Base-by-base conservation (phyloP, 164 flowering plant species). In the Warburgia ugandensis region DNA sequence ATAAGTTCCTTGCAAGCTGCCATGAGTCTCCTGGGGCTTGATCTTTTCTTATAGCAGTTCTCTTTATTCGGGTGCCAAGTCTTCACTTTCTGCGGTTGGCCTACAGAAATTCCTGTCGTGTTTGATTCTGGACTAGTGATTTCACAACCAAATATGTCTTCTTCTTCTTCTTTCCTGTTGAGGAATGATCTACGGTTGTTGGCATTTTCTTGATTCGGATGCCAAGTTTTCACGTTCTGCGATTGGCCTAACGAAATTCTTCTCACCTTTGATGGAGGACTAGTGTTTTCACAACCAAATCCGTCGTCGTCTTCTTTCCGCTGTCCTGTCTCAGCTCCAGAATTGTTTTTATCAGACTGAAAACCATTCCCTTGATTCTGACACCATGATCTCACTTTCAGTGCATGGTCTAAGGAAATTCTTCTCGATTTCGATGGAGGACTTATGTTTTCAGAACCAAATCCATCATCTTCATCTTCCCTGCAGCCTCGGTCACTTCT, bases 1-100 rank as follows among this genome's bases (percentile, higher is more conserved):
- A 60, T 83, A 10, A 84, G 83, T 70, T 84, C 80, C 66, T 77
- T 83, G 55, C 83, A 83, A 59, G 86, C 83, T 44, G 66, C 61
- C 61, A 53, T 44, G 26, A 76, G 76, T 29, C 66, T 60, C 26
- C 41, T 53, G 14, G 68, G 38, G 51, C 55, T 25, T 3, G 65
- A 55, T 33, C 32, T 65, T 30, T 59, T 61, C 43, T 59, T 56
- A 23, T 19, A 33, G 43, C 38, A 30, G 11, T 35, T 45, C 22
- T 45, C 52, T 39, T 49, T 53, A 27, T 23, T 16, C 23, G 50
- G 50, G 8, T 23, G 31, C 33, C 29, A 29, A 25, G 29, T 9
- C 20, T 25, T 55, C 17, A n/a, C 12, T 41, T 41, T 52, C 40
- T 45, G 50, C 41, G 50, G 58, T 35, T 51, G n/a, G n/a, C n/a